These are phyloP conservation scores for Populus trichocarpa DNA, from an alignment of 441 rosid species.

Conservation along the genomic window DNA sequence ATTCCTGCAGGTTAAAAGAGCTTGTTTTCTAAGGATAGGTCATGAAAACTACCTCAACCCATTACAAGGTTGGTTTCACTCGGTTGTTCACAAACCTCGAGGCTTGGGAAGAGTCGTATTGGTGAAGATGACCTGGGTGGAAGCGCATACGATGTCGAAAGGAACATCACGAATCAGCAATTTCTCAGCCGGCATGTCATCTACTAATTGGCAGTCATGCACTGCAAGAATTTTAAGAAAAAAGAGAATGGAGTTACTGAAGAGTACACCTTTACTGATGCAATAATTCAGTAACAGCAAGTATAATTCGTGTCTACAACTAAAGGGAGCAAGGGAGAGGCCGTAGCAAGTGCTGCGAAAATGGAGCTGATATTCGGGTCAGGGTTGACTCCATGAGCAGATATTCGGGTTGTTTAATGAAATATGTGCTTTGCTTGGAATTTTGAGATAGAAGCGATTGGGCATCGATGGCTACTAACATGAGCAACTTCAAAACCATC, in stretches of 20 bases:
- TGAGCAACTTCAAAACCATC: background rate
- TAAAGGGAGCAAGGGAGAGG: conserved; percentile 5
- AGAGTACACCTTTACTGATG: no score
- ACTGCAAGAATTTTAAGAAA: conserved; percentile 34
- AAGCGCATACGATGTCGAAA: conserved; percentile 86
- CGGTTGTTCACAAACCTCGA: conserved; percentile 44
- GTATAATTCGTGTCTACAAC: background rate
- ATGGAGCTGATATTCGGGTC: conserved; percentile 21
- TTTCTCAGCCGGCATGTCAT: conserved; percentile 76
- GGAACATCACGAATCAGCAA: conserved; percentile 82
- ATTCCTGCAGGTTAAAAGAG: conserved; percentile 33
- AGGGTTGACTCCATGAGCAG: conserved; percentile 25
- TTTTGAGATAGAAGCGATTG: background rate
- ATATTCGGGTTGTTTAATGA: background rate
- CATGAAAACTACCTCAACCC: no score
- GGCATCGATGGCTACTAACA: background rate
- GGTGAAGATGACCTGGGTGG: conserved; percentile 53
- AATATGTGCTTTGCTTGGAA: background rate
- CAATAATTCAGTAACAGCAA: background rate
- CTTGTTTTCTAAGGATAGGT: background rate
- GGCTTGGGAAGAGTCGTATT: conserved; percentile 61
- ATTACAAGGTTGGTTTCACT: no score
- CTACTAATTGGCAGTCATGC: conserved; percentile 80
- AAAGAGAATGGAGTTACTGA: background rate
- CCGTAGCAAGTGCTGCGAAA: background rate